Evolutionary conservation across 345 rosid genomes (phyloP), one percentile per base, ranked within the genome.

Genomic region (Erodium maritimum): DNA sequence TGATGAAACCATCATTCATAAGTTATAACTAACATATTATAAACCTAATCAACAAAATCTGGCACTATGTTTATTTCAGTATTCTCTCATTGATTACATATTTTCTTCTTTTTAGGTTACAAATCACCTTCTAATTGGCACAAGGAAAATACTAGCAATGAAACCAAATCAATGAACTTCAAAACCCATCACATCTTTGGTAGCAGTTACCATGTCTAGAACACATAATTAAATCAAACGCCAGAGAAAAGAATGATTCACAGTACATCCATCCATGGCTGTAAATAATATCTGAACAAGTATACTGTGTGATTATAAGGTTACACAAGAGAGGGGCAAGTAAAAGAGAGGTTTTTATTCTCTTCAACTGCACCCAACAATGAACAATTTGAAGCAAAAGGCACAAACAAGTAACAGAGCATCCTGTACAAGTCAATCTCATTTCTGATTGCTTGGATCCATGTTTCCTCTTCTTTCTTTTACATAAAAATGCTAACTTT

Each of bases 341-440:
- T 46, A 20, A 78, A 78, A 59, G 55, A 75, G 79, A 72, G 66
- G 67, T 64, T 60, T 74, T 69, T 62, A 66, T 64, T 71, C 82
- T 71, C 82, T 65, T 50, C 54, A 54, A 58, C 76, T 56, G 63
- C 60, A 69, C 69, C 61, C 18, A 54, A 23, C 46, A 21, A 63
- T 55, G 58, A 61, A 59, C 71, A 67, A 68, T 55, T 57, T 19
- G 61, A 59, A 56, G 42, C 45, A 72, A 69, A 18, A 17, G 42
- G 21, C 19, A 54, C 18, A 68, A 54, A 68, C 58, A 65, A 50
- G 55, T 53, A 58, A 66, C 65, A 70, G 50, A 64, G 63, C 33
- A 46, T 62, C 66, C 86, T 80, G 74, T 80, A 84, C 86, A 79
- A 68, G 61, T 65, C 71, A 66, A 71, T 65, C 64, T 50, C 70